phyloP scores from a whole-genome alignment of 2,329 filamentous ascomycete species.

The Cladosporium oxysporum region DNA sequence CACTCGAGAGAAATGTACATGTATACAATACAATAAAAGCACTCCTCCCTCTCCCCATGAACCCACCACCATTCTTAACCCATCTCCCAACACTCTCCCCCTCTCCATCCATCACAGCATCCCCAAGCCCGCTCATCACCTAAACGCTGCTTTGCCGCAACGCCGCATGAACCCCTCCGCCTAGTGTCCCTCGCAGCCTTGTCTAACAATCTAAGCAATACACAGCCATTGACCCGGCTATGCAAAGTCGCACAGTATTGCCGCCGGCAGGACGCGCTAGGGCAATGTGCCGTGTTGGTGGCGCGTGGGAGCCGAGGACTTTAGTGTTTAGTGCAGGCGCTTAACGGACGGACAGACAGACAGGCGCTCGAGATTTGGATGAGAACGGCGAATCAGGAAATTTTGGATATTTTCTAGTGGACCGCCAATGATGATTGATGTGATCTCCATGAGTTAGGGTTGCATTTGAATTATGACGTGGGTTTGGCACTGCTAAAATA shows the following conservation, averaged over 20 bases:
- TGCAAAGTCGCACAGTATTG: background rate
- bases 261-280: slow-evolving; percentile 2
- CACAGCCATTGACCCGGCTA: slow-evolving; percentile 1
- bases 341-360: background rate
- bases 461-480: background rate
- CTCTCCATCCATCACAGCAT: background rate
- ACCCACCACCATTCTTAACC: background rate
- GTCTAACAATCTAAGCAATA: background rate
- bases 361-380: background rate
- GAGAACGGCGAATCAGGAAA: background rate
- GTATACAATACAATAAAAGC: background rate
- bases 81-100: too few relatives aligned
- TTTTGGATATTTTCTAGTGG: background rate
- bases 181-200: background rate
- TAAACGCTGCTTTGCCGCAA: slow-evolving; percentile 1
- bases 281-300: slow-evolving; percentile 8
- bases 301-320: background rate
- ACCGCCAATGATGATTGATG: background rate
- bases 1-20: background rate
- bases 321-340: background rate
- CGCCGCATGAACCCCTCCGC: background rate
- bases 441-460: background rate
- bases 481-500: background rate
- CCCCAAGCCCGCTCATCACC: background rate
- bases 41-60: background rate